phyloP scores from a whole-genome alignment of 208 protist species.

The Leishmania aethiopica region DNA sequence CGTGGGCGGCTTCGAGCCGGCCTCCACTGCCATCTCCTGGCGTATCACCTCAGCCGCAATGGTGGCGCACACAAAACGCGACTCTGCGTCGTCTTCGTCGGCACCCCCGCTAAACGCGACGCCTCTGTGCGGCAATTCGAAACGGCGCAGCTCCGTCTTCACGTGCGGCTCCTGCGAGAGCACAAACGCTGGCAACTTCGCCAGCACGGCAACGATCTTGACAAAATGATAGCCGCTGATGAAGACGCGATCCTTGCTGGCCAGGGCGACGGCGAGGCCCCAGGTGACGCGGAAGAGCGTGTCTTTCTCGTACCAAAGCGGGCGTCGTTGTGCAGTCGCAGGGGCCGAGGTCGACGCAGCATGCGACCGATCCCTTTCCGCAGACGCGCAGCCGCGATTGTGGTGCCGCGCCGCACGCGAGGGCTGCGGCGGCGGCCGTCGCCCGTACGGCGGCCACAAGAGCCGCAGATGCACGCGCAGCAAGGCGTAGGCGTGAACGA shows the following conservation, averaged over 20 bases:
- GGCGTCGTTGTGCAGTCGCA: neutral
- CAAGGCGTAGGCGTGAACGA: conserved; percentile 75
- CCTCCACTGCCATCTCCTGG: conserved; percentile 14
- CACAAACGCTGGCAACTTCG: conserved; percentile 52
- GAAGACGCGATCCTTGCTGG: conserved; percentile 54
- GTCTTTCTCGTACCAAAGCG: conserved; percentile 39
- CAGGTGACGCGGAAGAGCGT: conserved; percentile 49
- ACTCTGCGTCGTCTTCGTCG: neutral
- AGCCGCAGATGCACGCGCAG: conserved; percentile 67
- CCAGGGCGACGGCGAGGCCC: conserved; percentile 52
- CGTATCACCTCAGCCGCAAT: conserved; percentile 4
- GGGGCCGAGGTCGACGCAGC: neutral
- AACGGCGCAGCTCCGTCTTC: conserved; percentile 10
- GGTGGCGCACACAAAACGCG: conserved; percentile 6
- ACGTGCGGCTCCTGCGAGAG: conserved; percentile 36
- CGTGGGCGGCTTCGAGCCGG: neutral
- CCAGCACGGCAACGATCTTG: conserved; percentile 65
- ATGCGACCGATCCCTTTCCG: neutral
- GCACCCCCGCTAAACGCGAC: neutral
- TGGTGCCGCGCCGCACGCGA: neutral
- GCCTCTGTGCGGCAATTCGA: neutral
- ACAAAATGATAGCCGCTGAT: conserved; percentile 80
- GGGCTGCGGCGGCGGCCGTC: neutral
- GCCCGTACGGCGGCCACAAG: conserved; percentile 46
- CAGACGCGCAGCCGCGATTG: neutral